Evolutionary conservation across 106 monocot genomes (phyloP).

Genomic region (Allium sativum): DNA sequence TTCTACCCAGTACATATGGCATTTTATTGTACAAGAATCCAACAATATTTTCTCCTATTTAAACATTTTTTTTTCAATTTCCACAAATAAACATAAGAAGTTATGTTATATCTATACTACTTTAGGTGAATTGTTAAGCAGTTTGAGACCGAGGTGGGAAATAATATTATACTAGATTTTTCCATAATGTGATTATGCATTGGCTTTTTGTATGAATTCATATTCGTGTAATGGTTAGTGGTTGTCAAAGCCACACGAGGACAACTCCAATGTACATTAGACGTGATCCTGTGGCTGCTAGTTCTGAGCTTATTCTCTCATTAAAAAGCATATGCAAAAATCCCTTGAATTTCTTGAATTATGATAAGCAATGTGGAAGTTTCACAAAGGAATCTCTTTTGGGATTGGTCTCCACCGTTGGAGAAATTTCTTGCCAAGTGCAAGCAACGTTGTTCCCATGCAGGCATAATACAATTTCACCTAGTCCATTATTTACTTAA

Average conservation of each 20-base stretch:
- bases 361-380: slow-evolving; percentile 35
- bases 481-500: not conserved
- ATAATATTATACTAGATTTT: too few relatives aligned
- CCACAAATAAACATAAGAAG: not conserved
- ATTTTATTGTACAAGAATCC: too few relatives aligned
- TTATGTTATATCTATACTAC: not conserved
- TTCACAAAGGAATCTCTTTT: slow-evolving; percentile 52
- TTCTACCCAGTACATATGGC: too few relatives aligned
- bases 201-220: not conserved
- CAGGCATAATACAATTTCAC: slow-evolving; percentile 30
- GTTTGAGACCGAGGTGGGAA: too few relatives aligned
- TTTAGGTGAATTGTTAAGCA: too few relatives aligned
- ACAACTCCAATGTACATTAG: slow-evolving; percentile 93
- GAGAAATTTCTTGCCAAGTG: slow-evolving; percentile 79
- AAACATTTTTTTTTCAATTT: not conserved
- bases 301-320: slow-evolving; percentile 72
- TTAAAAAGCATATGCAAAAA: slow-evolving; percentile 73
- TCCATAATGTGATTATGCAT: too few relatives aligned
- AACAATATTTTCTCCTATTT: not conserved
- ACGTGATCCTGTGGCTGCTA: slow-evolving; percentile 85
- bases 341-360: slow-evolving; percentile 48
- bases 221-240: slow-evolving; percentile 61
- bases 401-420: slow-evolving; percentile 91
- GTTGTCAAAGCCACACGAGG: slow-evolving; percentile 89
- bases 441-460: slow-evolving; percentile 97